A percentile compares a stretch with the other conserved stretches of the same genome.
These are phyloP conservation scores for Amanita rimosa DNA, from an alignment of 768 basidiomycete species.

Conservation along the genomic window DNA sequence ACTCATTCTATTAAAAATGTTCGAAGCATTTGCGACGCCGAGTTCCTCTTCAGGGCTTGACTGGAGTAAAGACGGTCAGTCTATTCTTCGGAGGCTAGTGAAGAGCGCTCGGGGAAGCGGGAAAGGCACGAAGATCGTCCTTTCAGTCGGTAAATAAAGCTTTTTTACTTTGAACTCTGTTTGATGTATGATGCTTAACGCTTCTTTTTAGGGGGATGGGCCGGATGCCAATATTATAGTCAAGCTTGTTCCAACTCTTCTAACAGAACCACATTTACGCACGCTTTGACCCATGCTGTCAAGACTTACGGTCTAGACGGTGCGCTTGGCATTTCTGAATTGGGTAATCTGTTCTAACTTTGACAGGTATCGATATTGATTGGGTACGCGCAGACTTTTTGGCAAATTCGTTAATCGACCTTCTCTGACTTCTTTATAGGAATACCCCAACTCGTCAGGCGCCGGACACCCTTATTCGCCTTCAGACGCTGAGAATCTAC, in stretches of 20 bases:
- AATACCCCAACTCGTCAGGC: constrained; percentile 61
- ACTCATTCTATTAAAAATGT: neutral
- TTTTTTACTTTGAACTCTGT: too few relatives aligned
- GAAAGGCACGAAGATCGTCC: constrained; percentile 50
- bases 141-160: constrained; percentile 47
- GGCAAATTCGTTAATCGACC: neutral
- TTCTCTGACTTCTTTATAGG: constrained; percentile 22
- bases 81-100: constrained; percentile 47
- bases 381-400: constrained; percentile 28
- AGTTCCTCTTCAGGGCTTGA: constrained; percentile 40
- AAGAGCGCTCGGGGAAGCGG: constrained; percentile 41
- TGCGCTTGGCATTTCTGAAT: constrained; percentile 21
- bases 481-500: constrained; percentile 53
- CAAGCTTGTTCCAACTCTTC: constrained; percentile 37
- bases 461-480: constrained; percentile 49
- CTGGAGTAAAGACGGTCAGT: constrained; percentile 39
- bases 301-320: constrained; percentile 55
- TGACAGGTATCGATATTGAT: constrained; percentile 34
- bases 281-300: constrained; percentile 43
- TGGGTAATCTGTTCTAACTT: neutral
- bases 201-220: constrained; percentile 53
- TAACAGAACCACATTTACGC: constrained; percentile 45
- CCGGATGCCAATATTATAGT: constrained; percentile 57
- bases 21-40: constrained; percentile 57
- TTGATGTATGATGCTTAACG: too few relatives aligned